A percentile compares a stretch with the other conserved stretches of the same genome.
phyloP scores from a whole-genome alignment of 129 eudicot species.

The Heracleum sosnowskyi region DNA sequence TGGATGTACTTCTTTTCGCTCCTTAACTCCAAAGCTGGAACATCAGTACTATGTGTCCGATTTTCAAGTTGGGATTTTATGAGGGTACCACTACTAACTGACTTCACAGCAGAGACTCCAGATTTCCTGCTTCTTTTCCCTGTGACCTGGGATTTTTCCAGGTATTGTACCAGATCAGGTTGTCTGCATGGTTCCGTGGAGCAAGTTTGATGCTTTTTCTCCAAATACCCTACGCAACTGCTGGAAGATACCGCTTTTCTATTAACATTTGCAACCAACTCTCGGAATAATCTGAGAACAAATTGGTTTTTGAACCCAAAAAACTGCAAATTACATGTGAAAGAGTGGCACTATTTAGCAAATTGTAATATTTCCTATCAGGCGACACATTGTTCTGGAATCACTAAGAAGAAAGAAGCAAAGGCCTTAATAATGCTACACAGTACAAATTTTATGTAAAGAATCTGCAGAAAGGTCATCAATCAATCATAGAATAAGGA shows the following conservation, averaged over 20 bases:
- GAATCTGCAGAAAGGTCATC: neutral
- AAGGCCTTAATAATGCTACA: neutral
- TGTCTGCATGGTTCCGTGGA: conserved; percentile 14
- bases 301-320: conserved; percentile 89
- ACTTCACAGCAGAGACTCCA: conserved; percentile 24
- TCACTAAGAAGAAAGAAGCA: neutral
- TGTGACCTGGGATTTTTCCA: conserved; percentile 33
- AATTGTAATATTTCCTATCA: neutral
- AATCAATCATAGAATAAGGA: neutral
- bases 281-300: conserved; percentile 80
- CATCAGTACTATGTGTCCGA: conserved; percentile 16
- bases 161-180: conserved; percentile 32
- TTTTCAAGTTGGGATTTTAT: conserved; percentile 30
- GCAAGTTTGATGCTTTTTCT: conserved; percentile 25
- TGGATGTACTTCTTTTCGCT: conserved; percentile 16
- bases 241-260: conserved; percentile 37
- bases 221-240: conserved; percentile 27
- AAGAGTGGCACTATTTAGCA: conserved; percentile 16
- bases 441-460: neutral
- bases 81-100: conserved; percentile 13
- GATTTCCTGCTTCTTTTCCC: conserved; percentile 50
- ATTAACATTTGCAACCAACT: conserved; percentile 55
- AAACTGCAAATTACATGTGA: conserved; percentile 48
- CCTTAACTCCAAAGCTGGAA: conserved; percentile 22
- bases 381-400: neutral